phyloP scores from a whole-genome alignment of 2,329 filamentous ascomycete species.

The Orbilia brochopaga region DNA sequence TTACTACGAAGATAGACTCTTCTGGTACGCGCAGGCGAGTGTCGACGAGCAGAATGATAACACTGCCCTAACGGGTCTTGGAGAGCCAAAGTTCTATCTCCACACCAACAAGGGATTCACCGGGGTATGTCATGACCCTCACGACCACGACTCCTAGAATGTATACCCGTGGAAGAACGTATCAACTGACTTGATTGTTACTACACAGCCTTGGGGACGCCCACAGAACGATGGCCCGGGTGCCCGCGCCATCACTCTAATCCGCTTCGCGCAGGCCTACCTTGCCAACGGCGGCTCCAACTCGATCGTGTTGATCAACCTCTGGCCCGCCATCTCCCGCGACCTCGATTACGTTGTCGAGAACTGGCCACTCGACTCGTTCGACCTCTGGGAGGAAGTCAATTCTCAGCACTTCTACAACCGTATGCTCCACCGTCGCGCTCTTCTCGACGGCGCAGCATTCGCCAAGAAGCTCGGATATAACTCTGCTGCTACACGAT shows the following conservation, averaged over 20 bases:
- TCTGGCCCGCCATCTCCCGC: slow-evolving; percentile 53
- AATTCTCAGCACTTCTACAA: slow-evolving; percentile 81
- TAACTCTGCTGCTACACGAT: slow-evolving; percentile 26
- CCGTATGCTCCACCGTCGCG: slow-evolving; percentile 70
- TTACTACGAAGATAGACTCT: slow-evolving; percentile 37
- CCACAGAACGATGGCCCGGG: slow-evolving; percentile 82
- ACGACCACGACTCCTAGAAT: neutral
- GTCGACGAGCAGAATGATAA: slow-evolving; percentile 38
- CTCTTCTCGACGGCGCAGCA: slow-evolving; percentile 65
- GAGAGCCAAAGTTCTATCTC: slow-evolving; percentile 57
- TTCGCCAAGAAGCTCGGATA: slow-evolving; percentile 68
- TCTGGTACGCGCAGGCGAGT: slow-evolving; percentile 43
- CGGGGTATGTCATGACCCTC: slow-evolving; percentile 22
- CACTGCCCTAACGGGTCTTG: slow-evolving; percentile 55
- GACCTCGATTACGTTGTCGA: slow-evolving; percentile 77
- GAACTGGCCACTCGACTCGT: slow-evolving; percentile 70
- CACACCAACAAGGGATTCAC: slow-evolving; percentile 42
- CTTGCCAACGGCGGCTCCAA: slow-evolving; percentile 65
- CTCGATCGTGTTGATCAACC: slow-evolving; percentile 70
- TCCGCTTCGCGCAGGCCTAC: slow-evolving; percentile 75
- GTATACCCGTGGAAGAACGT: no score
- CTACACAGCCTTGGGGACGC: slow-evolving; percentile 68
- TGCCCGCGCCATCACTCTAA: slow-evolving; percentile 74
- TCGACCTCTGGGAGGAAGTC: slow-evolving; percentile 85
- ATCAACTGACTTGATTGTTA: slow-evolving; percentile 9